phyloP scores from a whole-genome alignment of 2,329 filamentous ascomycete genomes.

The Fusarium foetens region DNA sequence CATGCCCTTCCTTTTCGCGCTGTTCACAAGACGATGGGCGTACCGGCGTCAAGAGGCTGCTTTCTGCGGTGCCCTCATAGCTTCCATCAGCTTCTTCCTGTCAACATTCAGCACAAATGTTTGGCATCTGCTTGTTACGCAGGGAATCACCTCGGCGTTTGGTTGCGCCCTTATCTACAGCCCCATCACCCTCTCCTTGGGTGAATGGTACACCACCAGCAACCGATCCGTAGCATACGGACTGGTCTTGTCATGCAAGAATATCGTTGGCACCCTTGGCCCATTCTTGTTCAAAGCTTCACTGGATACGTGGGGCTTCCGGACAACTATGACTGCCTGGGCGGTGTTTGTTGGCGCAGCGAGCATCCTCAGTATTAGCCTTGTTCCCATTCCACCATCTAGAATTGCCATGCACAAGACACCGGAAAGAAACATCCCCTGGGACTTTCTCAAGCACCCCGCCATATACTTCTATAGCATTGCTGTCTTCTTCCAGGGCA shows the following conservation, averaged over 20 bases:
- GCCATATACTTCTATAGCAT: not conserved
- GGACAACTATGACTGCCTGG: not conserved
- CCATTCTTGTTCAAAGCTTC: not conserved
- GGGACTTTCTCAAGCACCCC: not conserved
- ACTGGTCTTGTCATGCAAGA: not conserved
- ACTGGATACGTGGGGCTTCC: not conserved
- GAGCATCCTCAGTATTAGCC: not conserved
- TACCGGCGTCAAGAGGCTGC: not conserved
- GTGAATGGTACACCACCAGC: not conserved
- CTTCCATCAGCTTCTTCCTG: not conserved
- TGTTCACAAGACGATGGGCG: slow-evolving; percentile 2
- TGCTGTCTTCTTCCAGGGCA: not conserved
- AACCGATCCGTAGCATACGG: not conserved
- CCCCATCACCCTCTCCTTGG: not conserved
- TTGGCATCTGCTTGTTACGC: not conserved
- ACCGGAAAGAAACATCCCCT: not conserved
- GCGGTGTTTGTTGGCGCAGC: not conserved
- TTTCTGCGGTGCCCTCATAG: not conserved
- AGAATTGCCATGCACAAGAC: not conserved
- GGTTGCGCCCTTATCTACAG: not conserved
- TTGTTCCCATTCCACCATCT: not conserved
- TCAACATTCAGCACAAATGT: not conserved
- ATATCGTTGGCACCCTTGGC: not conserved
- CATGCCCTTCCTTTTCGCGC: not conserved
- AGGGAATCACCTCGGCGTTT: not conserved